A percentile compares a stretch with the other conserved stretches of the same genome.
Evolutionary conservation across 805 yeast species (phyloP).

Genomic region (Yamadazyma olivae): DNA sequence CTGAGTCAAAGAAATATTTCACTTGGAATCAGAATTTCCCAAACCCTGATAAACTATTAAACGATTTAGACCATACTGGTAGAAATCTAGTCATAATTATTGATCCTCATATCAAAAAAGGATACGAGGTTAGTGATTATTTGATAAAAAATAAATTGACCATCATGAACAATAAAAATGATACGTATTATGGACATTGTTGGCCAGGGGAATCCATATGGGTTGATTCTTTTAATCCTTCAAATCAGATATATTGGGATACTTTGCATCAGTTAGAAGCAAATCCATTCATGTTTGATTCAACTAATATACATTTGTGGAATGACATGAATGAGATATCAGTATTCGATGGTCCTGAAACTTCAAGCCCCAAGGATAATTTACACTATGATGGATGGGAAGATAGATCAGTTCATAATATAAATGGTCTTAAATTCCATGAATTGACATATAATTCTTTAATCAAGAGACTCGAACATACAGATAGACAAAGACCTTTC

Average conservation of each 20-base stretch:
- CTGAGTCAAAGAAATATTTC: constrained; percentile 82
- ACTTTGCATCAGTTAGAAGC: constrained; percentile 42
- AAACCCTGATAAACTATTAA: constrained; percentile 66
- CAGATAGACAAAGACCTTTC: constrained; percentile 70
- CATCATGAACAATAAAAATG: constrained; percentile 44
- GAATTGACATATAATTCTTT: constrained; percentile 75
- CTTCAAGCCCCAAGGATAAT: constrained; percentile 79
- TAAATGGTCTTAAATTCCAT: constrained; percentile 77
- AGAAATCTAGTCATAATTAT: constrained; percentile 80
- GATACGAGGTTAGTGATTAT: constrained; percentile 60
- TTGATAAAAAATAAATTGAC: constrained; percentile 43
- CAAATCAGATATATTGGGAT: constrained; percentile 60
- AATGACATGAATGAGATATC: constrained; percentile 99
- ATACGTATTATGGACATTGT: constrained; percentile 77
- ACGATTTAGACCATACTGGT: constrained; percentile 63
- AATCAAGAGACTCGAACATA: constrained; percentile 40
- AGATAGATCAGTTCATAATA: constrained; percentile 87
- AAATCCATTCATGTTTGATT: constrained; percentile 36
- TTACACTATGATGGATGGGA: constrained; percentile 81
- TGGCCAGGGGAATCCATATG: constrained; percentile 98
- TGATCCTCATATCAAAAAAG: constrained; percentile 86
- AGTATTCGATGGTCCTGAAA: constrained; percentile 92
- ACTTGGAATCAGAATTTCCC: constrained; percentile 88
- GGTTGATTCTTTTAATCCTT: constrained; percentile 81
- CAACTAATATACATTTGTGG: constrained; percentile 81